phyloP scores from a whole-genome alignment of 345 rosid species.

The Pugionium dolabratum region DNA sequence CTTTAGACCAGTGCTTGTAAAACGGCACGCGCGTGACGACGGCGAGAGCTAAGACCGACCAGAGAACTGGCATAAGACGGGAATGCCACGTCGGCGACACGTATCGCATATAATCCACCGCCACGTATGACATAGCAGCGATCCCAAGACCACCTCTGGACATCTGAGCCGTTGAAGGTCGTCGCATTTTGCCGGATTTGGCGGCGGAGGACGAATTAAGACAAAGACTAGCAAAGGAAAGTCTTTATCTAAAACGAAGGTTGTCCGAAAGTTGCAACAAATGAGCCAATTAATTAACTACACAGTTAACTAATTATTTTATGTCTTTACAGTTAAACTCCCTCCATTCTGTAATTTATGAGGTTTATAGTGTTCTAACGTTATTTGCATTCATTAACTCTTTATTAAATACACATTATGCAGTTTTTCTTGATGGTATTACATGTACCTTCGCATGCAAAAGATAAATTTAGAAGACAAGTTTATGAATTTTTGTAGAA shows the following conservation, averaged over 20 bases:
- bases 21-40: conserved; percentile 73
- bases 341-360: neutral
- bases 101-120: conserved; percentile 79
- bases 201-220: neutral
- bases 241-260: neutral
- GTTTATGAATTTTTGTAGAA: no score
- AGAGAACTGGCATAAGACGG: conserved; percentile 77
- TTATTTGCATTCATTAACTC: no score
- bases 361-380: no score
- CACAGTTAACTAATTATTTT: neutral
- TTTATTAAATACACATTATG: no score
- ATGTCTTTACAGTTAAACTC: neutral
- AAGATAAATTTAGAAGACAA: no score
- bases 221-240: conserved; percentile 13
- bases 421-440: no score
- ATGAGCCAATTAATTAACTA: neutral
- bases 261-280: neutral
- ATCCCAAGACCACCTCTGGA: conserved; percentile 66
- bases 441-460: no score
- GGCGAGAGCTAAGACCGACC: conserved; percentile 63
- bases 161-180: conserved; percentile 34
- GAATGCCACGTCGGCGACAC: conserved; percentile 80
- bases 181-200: conserved; percentile 46
- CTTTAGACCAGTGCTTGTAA: conserved; percentile 84
- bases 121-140: conserved; percentile 80